phyloP scores from a whole-genome alignment of 2,329 filamentous ascomycete species.

The Fusarium concolor region DNA sequence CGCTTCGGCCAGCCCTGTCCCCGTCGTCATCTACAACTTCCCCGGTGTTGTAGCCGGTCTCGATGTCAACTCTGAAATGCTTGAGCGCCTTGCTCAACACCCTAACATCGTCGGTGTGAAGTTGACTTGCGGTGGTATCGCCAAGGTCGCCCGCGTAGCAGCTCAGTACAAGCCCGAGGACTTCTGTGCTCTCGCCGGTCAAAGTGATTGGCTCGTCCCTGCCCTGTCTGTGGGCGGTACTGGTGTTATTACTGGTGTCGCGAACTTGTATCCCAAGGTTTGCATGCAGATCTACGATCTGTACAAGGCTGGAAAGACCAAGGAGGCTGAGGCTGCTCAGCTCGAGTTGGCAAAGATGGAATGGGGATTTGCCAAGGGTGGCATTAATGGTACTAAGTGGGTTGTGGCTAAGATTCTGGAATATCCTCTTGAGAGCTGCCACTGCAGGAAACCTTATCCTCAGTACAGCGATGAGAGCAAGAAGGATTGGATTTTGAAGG shows the following conservation, averaged over 20 bases:
- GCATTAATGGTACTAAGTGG: conserved; percentile 72
- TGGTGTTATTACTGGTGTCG: conserved; percentile 72
- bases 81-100: conserved; percentile 67
- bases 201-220: conserved; percentile 77
- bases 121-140: conserved; percentile 79
- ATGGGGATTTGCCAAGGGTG: conserved; percentile 67
- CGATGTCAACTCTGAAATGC: conserved; percentile 75
- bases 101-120: conserved; percentile 77
- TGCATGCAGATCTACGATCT: conserved; percentile 63
- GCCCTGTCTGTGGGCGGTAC: conserved; percentile 68
- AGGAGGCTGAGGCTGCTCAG: conserved; percentile 62
- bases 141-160: conserved; percentile 73
- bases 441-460: conserved; percentile 67
- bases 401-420: conserved; percentile 65
- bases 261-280: conserved; percentile 71
- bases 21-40: conserved; percentile 79
- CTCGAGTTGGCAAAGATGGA: conserved; percentile 63
- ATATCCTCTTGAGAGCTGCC: conserved; percentile 62
- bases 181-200: conserved; percentile 76
- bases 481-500: conserved; percentile 50
- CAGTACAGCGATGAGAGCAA: conserved; percentile 54
- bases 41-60: conserved; percentile 74
- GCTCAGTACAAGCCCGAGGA: conserved; percentile 61
- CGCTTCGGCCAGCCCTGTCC: conserved; percentile 69
- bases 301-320: conserved; percentile 58